A percentile compares a stretch with the other conserved stretches of the same genome.
phyloP scores from a whole-genome alignment of 2,329 filamentous ascomycete genomes.

The Fusarium secorum region DNA sequence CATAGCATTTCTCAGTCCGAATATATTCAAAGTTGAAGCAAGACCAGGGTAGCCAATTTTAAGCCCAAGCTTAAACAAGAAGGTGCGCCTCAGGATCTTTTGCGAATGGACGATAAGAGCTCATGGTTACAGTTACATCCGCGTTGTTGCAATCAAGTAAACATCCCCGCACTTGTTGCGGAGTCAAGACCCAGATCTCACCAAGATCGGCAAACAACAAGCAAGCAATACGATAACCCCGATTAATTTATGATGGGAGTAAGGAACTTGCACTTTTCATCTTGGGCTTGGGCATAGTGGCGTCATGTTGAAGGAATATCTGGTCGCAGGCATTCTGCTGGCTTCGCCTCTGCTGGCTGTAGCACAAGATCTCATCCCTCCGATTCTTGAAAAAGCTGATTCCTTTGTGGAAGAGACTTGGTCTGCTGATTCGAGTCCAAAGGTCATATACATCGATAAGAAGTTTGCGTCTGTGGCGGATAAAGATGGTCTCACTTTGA shows the following conservation, averaged over 20 bases:
- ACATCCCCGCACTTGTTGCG: background rate
- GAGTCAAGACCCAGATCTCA: background rate
- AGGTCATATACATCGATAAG: background rate
- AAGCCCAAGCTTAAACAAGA: background rate
- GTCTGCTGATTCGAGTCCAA: background rate
- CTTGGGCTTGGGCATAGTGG: accelerated
- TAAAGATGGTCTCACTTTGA: background rate
- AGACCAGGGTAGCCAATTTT: background rate
- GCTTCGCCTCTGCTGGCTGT: background rate
- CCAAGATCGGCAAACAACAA: constrained; percentile 4
- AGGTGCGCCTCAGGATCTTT: background rate
- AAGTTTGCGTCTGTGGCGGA: background rate
- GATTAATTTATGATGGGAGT: background rate
- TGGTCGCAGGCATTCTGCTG: background rate
- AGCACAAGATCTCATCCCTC: constrained; percentile 11
- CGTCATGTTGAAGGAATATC: background rate
- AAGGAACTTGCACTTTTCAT: accelerated
- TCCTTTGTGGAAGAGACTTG: background rate
- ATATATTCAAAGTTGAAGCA: too few species aligned
- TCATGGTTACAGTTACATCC: constrained; percentile 9
- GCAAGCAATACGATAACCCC: background rate
- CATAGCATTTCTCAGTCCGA: too few species aligned
- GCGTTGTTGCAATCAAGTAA: background rate
- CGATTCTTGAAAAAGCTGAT: background rate
- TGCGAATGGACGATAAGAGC: background rate